phyloP scores from a whole-genome alignment of 495 filamentous ascomycete genomes.

The Penicillium silybi region DNA sequence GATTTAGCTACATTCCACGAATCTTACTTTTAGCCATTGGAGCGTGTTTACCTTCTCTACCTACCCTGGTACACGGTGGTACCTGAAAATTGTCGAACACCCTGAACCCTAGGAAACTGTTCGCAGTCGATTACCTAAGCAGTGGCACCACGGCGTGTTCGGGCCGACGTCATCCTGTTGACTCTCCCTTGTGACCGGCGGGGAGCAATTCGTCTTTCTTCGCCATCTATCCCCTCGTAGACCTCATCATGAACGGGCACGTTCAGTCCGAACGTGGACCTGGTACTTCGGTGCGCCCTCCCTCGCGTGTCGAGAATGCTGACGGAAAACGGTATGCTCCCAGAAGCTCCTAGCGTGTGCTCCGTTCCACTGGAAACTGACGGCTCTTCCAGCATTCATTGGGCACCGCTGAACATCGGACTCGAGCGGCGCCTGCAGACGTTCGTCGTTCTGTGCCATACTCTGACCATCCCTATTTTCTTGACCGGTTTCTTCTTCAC shows the following conservation, averaged over 20 bases:
- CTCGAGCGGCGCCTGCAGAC: slow-evolving; percentile 85
- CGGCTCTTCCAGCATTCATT: slow-evolving; percentile 56
- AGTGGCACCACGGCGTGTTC: neutral
- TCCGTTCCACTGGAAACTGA: slow-evolving; percentile 1
- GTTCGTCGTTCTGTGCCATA: slow-evolving; percentile 78
- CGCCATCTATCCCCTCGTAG: neutral
- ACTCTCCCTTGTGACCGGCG: neutral
- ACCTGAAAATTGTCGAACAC: too few species aligned
- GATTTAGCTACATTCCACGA: neutral
- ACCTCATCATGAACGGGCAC: slow-evolving; percentile 16
- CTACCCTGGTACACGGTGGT: neutral
- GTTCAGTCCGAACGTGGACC: slow-evolving; percentile 1
- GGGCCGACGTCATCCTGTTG: slow-evolving; percentile 13
- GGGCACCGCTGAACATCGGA: slow-evolving; percentile 85
- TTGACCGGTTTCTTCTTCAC: slow-evolving; percentile 86
- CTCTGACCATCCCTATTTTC: slow-evolving; percentile 68
- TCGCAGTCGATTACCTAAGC: slow-evolving; percentile 1
- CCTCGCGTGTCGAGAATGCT: neutral
- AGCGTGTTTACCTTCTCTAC: neutral
- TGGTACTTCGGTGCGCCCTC: neutral
- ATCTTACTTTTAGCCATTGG: neutral
- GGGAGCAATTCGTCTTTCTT: neutral
- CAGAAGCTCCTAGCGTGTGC: neutral
- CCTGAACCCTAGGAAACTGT: too few species aligned
- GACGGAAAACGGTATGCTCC: slow-evolving; percentile 15